A percentile compares a stretch with the other conserved stretches of the same genome.
Conservation (phyloP, 768 basidiomycete species). For the Leccinum fibrillosum region DNA sequence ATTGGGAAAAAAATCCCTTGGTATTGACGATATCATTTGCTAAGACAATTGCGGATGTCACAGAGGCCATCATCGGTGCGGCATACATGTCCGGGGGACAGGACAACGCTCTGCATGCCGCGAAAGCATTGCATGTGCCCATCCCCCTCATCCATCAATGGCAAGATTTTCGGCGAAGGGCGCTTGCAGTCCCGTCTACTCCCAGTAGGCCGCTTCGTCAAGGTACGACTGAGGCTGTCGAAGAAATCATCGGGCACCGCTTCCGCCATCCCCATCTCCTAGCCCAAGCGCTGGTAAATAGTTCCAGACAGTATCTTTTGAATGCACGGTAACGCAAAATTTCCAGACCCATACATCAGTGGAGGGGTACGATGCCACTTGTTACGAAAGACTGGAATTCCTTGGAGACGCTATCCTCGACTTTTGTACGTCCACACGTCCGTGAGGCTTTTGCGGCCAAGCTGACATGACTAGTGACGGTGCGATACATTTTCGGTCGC, state of each 20-base stretch:
- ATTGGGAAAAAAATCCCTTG: background rate
- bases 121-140: slow-evolving; percentile 63
- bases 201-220: slow-evolving; percentile 43
- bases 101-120: slow-evolving; percentile 59
- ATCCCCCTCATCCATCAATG: slow-evolving; percentile 63
- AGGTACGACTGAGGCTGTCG: slow-evolving; percentile 53
- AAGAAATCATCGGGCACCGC: slow-evolving; percentile 59
- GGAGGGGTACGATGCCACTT: slow-evolving; percentile 50
- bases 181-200: slow-evolving; percentile 41
- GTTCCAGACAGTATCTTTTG: background rate
- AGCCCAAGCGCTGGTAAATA: slow-evolving; percentile 66
- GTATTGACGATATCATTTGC: slow-evolving; percentile 14
- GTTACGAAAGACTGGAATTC: slow-evolving; percentile 79
- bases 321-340: slow-evolving; percentile 8
- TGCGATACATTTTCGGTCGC: slow-evolving; percentile 64
- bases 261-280: slow-evolving; percentile 64
- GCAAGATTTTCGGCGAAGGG: slow-evolving; percentile 62
- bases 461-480: slow-evolving; percentile 52
- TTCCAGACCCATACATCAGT: slow-evolving; percentile 66
- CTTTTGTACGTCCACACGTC: slow-evolving; percentile 51
- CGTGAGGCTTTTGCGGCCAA: background rate
- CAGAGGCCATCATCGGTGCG: slow-evolving; percentile 82
- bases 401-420: slow-evolving; percentile 85
- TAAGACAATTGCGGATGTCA: slow-evolving; percentile 79
- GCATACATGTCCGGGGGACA: slow-evolving; percentile 73